These are phyloP conservation scores for Nepenthes gracilis DNA, from an alignment of 148 eudicot species.

Conservation along the genomic window DNA sequence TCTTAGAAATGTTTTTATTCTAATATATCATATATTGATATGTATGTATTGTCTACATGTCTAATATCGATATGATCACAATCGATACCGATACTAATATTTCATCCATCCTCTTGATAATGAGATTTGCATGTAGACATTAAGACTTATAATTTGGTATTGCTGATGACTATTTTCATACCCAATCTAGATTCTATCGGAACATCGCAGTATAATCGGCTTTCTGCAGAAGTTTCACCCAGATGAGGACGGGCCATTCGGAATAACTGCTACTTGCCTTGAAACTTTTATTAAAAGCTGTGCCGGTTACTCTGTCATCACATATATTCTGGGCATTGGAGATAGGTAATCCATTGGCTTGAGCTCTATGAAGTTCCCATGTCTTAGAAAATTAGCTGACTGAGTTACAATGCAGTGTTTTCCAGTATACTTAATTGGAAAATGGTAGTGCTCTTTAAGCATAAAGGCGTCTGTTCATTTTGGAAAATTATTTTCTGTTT, in stretches of 20 bases:
- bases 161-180: slow-evolving; percentile 4
- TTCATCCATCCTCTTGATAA: background rate
- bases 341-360: slow-evolving; percentile 52
- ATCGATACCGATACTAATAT: too few species aligned
- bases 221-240: slow-evolving; percentile 95
- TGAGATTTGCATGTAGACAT: background rate
- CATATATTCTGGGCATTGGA: slow-evolving; percentile 93
- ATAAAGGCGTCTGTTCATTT: too few species aligned
- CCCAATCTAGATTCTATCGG: slow-evolving; percentile 66
- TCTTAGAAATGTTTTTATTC: too few species aligned
- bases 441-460: too few species aligned
- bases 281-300: slow-evolving; percentile 98
- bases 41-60: too few species aligned
- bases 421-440: too few species aligned
- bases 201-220: slow-evolving; percentile 81
- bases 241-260: slow-evolving; percentile 90
- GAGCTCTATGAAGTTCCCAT: background rate
- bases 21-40: too few species aligned
- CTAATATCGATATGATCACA: too few species aligned
- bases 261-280: slow-evolving; percentile 89
- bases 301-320: slow-evolving; percentile 97
- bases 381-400: background rate
- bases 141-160: background rate
- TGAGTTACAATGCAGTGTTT: too few species aligned
- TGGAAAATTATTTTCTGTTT: too few species aligned